Evolutionary conservation across 176 grass and related monocot species (phyloP), one percentile per base, ranked within the genome.

Genomic region (Poa annua): DNA sequence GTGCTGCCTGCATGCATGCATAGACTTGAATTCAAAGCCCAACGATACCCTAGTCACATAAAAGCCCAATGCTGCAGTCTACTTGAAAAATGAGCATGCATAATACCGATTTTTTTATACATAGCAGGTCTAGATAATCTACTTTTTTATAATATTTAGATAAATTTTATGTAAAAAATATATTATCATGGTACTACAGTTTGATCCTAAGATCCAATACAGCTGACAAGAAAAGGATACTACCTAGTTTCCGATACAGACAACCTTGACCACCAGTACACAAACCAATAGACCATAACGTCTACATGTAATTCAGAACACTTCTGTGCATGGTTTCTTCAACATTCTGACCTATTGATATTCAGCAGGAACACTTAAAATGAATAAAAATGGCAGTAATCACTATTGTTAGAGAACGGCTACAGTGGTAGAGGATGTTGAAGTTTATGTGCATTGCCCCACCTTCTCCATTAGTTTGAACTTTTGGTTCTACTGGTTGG

Each of bases 241-340:
- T 44, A 47, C 42, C 42, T 26, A 49, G 13, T 49, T 29, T 24
- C 21, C 3, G 44, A 73, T 17, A 4, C 21, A 15, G 22, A 73
- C 22, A 73, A 73, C 24, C 70, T 49, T 49, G 1, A 48, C 81
- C 70, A 59, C 13, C 80, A 83, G 61, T 76, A 36, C 47, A 51
- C 3, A 52, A n/a, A 78, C 67, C 50, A 56, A 41, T 11, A 63
- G 61, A 41, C 25, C 6, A 52, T 42, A 14, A 42, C 44, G 77
- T 45, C 71, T 42, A 86, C n/a, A 11, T 66, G 34, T 73, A 66
- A 54, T 74, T 66, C 33, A 66, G 62, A 66, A 17, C 17, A 66
- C 26, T 66, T 35, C 12, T 44, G 11, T 51, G 54, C 57, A 53
- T 74, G 21, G 57, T 74, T 68, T 84, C 67, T 44, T 35, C 22